Evolutionary conservation across 192 early-diverging fungal genomes (phyloP), one percentile per base, ranked within the genome.

Genomic region (Phycomyces nitens): DNA sequence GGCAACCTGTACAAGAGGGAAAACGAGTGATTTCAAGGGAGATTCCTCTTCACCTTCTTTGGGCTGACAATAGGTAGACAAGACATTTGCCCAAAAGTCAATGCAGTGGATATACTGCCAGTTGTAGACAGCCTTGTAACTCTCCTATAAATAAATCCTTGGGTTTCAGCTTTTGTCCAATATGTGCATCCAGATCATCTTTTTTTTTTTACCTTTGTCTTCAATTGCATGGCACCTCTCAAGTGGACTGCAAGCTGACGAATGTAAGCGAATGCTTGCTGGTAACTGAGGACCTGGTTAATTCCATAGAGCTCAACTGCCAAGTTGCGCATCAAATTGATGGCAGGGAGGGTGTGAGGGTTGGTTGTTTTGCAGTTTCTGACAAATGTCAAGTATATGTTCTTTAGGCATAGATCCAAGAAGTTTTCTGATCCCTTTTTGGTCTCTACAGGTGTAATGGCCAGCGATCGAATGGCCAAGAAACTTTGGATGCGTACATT

Each of bases 101-200:
- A 99, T 77, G 60, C 88, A 91, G 76, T 96, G 93, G 57, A 99
- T 72, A 71, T 87, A 99, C 78, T 96, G 94, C 97, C 97, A 99
- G 82, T 94, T 94, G 82, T 97, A 96, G 43, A 99, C 92, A 8
- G 84, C 70, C 57, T 90, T 92, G 84, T 88, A 94, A 4, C 87
- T 88, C 67, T 95, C 89, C 83, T 84, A 39, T 58, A 39, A 64
- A 14, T 41, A n/a, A n/a, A n/a, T n/a, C n/a, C n/a, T n/a, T n/a
- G n/a, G n/a, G n/a, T n/a, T n/a, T n/a, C n/a, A n/a, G n/a, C 24
- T 29, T 18, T 55, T 41, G 50, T 54, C 6, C n/a, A 34, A 56
- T 54, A 47, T 52, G 4, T 58, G 41, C 42, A 43, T 34, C 50
- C 62, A 3, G 39, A 20, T 42, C 7, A 43, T 54, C 10, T 15